A percentile compares a stretch with the other conserved stretches of the same genome.
These are phyloP conservation scores for Mycena venus DNA, from an alignment of 768 basidiomycete species.

Conservation along the genomic window DNA sequence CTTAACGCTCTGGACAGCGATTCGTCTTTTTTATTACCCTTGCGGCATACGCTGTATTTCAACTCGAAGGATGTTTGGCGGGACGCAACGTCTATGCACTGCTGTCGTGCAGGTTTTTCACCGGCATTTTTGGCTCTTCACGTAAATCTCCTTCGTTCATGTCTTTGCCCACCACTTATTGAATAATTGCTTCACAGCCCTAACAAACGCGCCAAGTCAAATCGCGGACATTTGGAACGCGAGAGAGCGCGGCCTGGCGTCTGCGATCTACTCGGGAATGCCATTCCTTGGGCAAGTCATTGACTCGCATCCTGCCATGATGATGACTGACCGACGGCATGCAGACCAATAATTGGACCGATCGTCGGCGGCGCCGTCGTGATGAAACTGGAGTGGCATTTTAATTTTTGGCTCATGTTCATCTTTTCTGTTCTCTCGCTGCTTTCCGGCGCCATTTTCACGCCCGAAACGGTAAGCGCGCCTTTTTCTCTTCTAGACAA, in stretches of 20 bases:
- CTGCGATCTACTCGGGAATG: slow-evolving; percentile 69
- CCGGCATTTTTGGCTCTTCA: slow-evolving; percentile 71
- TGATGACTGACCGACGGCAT: background rate
- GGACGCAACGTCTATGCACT: slow-evolving; percentile 61
- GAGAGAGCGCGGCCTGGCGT: slow-evolving; percentile 71
- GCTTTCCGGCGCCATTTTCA: slow-evolving; percentile 58
- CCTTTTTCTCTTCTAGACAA: background rate
- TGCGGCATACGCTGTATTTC: slow-evolving; percentile 64
- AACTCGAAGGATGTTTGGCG: slow-evolving; percentile 65
- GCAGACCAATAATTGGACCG: slow-evolving; percentile 68
- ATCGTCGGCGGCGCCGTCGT: slow-evolving; percentile 77
- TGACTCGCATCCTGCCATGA: background rate
- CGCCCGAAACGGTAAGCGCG: slow-evolving; percentile 68
- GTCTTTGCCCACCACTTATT: background rate
- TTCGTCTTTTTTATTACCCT: slow-evolving; percentile 67
- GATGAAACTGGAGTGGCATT: slow-evolving; percentile 68
- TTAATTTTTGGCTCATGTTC: slow-evolving; percentile 77
- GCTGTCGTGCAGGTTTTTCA: slow-evolving; percentile 65
- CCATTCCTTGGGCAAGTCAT: slow-evolving; percentile 69
- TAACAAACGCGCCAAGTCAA: slow-evolving; percentile 72
- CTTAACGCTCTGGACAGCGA: slow-evolving; percentile 51
- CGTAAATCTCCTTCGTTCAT: slow-evolving; percentile 51
- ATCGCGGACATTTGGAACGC: slow-evolving; percentile 71
- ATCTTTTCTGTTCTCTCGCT: slow-evolving; percentile 63
- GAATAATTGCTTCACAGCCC: slow-evolving; percentile 49